phyloP scores from a whole-genome alignment of 371 early-diverging fungal genomes.

The Batkoa obscura region DNA sequence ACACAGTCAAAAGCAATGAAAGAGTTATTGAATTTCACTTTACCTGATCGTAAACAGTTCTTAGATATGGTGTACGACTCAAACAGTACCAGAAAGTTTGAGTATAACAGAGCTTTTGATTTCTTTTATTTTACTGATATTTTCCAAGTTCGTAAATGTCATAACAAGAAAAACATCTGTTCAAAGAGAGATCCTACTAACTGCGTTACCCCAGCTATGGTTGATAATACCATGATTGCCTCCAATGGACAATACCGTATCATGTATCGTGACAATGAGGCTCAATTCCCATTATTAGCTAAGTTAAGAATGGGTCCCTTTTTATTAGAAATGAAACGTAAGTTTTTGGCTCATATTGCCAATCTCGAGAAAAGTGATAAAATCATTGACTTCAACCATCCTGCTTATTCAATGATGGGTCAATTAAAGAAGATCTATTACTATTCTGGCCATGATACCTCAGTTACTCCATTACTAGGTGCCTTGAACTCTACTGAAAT shows the following conservation, averaged over 20 bases:
- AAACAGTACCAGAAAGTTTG: not conserved
- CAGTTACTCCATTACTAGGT: not conserved
- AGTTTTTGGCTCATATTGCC: not conserved
- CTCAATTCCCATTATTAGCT: not conserved
- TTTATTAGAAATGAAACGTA: not conserved
- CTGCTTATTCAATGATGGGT: not conserved
- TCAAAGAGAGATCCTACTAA: not conserved
- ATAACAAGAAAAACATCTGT: not conserved
- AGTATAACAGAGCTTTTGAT: no score
- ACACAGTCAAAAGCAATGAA: conserved; percentile 11
- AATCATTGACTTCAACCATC: not conserved
- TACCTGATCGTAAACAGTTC: conserved; percentile 10
- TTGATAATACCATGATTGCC: not conserved
- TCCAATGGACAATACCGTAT: not conserved
- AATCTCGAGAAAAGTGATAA: not conserved
- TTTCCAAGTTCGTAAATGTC: not conserved
- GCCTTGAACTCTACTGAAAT: not conserved
- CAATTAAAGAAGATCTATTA: not conserved
- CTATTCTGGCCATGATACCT: not conserved
- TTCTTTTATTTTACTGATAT: not conserved
- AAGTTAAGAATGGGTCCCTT: not conserved
- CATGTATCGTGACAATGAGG: not conserved
- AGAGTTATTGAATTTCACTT: conserved; percentile 12
- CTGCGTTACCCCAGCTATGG: not conserved
- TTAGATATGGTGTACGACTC: conserved; percentile 10